Percentiles rank a stretch among this genome's conserved stretches.
Conservation (phyloP, 1,284 basidiomycete species). For the Naganishia liquefaciens region DNA sequence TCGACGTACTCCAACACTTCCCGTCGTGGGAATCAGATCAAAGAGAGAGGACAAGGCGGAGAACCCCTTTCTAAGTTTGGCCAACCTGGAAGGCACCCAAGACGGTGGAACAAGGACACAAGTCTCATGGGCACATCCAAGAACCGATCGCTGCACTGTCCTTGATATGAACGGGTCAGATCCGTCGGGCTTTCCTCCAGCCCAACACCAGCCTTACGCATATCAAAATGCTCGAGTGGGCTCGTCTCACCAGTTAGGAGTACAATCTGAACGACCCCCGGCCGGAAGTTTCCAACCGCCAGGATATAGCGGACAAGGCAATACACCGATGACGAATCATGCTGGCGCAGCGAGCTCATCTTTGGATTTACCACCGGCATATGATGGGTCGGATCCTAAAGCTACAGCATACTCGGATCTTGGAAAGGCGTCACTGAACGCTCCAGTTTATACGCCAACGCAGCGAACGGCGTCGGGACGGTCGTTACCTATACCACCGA, state of each 20-base stretch:
- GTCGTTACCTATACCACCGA: constrained; percentile 8
- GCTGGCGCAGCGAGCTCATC: neutral
- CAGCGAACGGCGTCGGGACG: constrained; percentile 16
- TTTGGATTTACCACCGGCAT: constrained; percentile 17
- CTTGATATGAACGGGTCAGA: constrained; percentile 22
- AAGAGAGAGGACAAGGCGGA: no score
- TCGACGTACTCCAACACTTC: no score
- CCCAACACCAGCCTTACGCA: neutral
- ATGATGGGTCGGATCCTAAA: constrained; percentile 11
- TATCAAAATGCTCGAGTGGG: neutral
- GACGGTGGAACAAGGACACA: neutral
- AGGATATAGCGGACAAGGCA: neutral
- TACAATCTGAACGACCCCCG: neutral
- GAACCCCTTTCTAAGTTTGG: no score
- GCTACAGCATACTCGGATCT: constrained; percentile 10
- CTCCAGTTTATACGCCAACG: neutral
- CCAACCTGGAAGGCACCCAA: neutral
- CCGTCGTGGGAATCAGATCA: no score
- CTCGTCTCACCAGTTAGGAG: neutral
- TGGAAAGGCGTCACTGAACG: neutral
- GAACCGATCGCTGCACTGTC: neutral
- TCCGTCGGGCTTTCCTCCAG: neutral
- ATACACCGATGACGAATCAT: constrained; percentile 23
- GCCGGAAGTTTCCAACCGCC: neutral
- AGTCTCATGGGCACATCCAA: constrained; percentile 5